These are phyloP conservation scores for Phylloporus sp. DNA, from an alignment of 768 basidiomycete species.

Conservation along the genomic window DNA sequence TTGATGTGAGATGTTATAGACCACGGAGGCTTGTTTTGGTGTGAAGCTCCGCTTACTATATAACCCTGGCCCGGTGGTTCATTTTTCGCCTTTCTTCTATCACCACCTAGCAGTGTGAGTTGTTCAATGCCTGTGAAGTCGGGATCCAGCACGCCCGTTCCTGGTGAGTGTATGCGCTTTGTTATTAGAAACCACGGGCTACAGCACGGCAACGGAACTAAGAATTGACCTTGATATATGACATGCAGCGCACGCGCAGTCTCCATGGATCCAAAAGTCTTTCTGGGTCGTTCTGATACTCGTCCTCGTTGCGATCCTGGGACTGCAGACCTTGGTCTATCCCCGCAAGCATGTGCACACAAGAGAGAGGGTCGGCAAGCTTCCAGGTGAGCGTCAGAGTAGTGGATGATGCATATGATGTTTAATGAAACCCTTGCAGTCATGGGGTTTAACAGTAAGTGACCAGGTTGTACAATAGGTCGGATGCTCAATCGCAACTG, in stretches of 20 bases:
- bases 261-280: constrained; percentile 1
- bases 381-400: constrained; percentile 30
- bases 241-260: background rate
- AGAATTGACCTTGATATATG: background rate
- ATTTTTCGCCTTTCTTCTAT: background rate
- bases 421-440: constrained; percentile 32
- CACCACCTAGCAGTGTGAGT: background rate
- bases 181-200: background rate
- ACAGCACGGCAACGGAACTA: background rate
- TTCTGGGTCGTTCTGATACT: constrained; percentile 14
- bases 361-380: constrained; percentile 29
- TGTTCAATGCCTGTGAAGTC: background rate
- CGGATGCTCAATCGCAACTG: constrained; percentile 3
- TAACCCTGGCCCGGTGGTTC: background rate
- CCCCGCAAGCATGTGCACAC: constrained; percentile 1
- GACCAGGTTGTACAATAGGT: background rate
- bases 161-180: background rate
- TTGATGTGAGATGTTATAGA: too few species aligned
- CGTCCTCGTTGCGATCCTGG: constrained; percentile 19
- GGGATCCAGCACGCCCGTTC: background rate
- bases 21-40: too few species aligned
- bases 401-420: background rate
- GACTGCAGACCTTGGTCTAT: constrained; percentile 13
- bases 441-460: constrained; percentile 63
- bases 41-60: too few species aligned